phyloP scores from a whole-genome alignment of 371 early-diverging fungal genomes.

The Mortierella sp. region DNA sequence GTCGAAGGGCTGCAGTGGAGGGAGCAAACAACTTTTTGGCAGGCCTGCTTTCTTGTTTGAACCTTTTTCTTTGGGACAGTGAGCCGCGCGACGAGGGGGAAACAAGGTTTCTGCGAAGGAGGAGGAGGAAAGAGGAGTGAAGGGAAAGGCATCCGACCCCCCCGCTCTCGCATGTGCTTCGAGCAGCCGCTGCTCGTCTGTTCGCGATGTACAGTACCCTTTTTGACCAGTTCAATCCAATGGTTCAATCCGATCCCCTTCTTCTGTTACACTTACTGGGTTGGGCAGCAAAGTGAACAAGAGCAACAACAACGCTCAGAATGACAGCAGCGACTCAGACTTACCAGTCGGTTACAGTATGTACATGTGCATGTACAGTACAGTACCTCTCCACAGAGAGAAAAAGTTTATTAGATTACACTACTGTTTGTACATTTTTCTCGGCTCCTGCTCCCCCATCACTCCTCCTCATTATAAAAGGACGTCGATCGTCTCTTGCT shows the following conservation, averaged over 20 bases:
- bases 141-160: neutral
- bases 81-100: neutral
- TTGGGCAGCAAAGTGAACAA: neutral
- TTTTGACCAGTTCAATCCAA: neutral
- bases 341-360: no score
- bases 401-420: no score
- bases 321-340: no score
- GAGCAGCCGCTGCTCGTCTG: neutral
- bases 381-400: no score
- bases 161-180: constrained; percentile 1
- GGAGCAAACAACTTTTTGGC: neutral
- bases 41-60: constrained; percentile 7
- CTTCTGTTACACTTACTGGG: neutral
- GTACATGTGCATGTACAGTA: no score
- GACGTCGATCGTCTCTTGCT: neutral
- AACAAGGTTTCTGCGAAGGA: neutral
- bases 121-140: no score
- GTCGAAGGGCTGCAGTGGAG: neutral
- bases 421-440: neutral
- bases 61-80: neutral
- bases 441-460: neutral
- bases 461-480: constrained; percentile 1
- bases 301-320: neutral
- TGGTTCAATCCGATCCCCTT: neutral
- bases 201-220: no score